Conservation (phyloP, 164 flowering plant genomes). For the Macadamia tetraphylla region DNA sequence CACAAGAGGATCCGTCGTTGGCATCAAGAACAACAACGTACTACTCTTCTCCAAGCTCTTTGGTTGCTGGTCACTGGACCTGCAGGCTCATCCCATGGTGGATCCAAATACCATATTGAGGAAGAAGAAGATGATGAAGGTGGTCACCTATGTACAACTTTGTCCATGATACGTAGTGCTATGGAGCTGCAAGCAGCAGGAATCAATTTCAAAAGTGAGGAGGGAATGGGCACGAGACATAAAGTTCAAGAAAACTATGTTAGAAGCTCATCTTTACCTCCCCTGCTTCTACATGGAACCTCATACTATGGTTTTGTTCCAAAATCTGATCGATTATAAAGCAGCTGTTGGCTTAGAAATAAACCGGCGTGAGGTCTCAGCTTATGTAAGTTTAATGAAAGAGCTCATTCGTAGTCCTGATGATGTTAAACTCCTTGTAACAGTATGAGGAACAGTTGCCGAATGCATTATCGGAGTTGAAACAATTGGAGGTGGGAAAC, state of each 20-base stretch:
- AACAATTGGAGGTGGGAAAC: no score
- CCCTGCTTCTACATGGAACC: background rate
- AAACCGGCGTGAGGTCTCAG: background rate
- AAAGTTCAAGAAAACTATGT: conserved; percentile 8
- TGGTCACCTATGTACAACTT: no score
- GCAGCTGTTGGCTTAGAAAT: background rate
- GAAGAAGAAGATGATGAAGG: background rate
- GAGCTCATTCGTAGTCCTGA: background rate
- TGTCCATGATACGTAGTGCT: background rate
- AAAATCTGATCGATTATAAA: conserved; percentile 7
- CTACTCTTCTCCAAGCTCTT: conserved; percentile 11
- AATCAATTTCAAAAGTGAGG: background rate
- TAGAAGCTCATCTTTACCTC: background rate
- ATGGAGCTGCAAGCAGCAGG: conserved; percentile 3
- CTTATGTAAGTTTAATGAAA: background rate
- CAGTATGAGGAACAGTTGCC: no score
- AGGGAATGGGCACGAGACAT: background rate
- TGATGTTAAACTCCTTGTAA: conserved; percentile 4
- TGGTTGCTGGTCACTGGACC: conserved; percentile 4
- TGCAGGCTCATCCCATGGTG: background rate
- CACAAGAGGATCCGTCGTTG: background rate
- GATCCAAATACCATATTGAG: background rate
- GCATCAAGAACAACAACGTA: background rate
- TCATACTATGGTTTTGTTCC: background rate
- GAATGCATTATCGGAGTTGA: no score